phyloP scores from a whole-genome alignment of 2,329 filamentous ascomycete species.

The Aureobasidium uvarum region DNA sequence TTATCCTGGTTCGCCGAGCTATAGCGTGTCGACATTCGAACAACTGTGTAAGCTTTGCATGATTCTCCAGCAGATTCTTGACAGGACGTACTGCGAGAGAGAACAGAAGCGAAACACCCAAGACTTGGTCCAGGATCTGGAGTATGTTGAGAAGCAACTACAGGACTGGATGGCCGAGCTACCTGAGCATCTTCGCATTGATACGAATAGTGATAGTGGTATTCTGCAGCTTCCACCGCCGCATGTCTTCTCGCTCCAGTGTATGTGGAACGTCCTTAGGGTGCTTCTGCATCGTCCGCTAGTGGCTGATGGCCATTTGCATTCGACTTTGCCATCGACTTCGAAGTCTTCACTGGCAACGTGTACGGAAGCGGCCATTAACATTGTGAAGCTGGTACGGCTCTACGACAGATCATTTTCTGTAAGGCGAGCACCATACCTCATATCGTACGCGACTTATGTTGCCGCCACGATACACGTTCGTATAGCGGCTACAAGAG shows the following conservation, averaged over 20 bases:
- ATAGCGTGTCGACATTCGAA: slow-evolving; percentile 48
- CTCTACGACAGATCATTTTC: slow-evolving; percentile 50
- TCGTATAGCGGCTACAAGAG: slow-evolving; percentile 46
- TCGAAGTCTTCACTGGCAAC: slow-evolving; percentile 36
- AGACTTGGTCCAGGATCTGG: neutral
- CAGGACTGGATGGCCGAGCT: slow-evolving; percentile 9
- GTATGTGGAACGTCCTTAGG: slow-evolving; percentile 51
- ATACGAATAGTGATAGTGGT: neutral
- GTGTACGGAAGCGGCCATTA: slow-evolving; percentile 49
- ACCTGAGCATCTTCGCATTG: neutral
- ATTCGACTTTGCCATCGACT: neutral
- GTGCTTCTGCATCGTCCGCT: slow-evolving; percentile 58
- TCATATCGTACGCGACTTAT: slow-evolving; percentile 58
- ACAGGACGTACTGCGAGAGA: slow-evolving; percentile 41
- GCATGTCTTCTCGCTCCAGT: slow-evolving; percentile 18
- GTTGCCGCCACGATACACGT: slow-evolving; percentile 55
- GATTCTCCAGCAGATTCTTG: slow-evolving; percentile 45
- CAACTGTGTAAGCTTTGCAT: slow-evolving; percentile 48
- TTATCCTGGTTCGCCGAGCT: slow-evolving; percentile 43
- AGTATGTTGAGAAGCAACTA: neutral
- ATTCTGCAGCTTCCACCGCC: neutral
- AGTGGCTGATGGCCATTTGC: slow-evolving; percentile 48
- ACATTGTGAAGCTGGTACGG: slow-evolving; percentile 47
- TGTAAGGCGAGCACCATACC: slow-evolving; percentile 51
- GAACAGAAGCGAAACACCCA: neutral